phyloP scores from a whole-genome alignment of 352 stramenopile species.

The Peronosclerospora sorghi region DNA sequence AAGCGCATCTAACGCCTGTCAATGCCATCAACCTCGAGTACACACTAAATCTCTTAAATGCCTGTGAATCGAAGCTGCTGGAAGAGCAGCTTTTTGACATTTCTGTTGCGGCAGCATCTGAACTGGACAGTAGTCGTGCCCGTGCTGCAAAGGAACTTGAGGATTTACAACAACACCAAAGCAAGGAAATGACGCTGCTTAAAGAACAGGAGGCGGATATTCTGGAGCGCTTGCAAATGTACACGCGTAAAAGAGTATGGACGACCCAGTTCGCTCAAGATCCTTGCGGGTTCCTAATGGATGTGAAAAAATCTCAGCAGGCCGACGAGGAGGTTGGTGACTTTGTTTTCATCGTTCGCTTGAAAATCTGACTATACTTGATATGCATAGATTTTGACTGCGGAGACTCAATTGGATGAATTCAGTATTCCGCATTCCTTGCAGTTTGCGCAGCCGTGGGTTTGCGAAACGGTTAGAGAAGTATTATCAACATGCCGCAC shows the following conservation, averaged over 20 bases:
- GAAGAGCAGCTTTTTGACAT: constrained; percentile 49
- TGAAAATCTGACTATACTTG: neutral
- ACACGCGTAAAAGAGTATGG: constrained; percentile 50
- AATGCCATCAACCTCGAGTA: constrained; percentile 51
- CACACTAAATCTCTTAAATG: constrained; percentile 31
- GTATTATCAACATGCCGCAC: constrained; percentile 15
- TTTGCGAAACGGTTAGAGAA: constrained; percentile 29
- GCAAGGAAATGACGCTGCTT: constrained; percentile 48
- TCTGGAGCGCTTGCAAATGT: constrained; percentile 34
- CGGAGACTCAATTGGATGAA: constrained; percentile 51
- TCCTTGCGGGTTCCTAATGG: constrained; percentile 50
- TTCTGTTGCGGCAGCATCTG: constrained; percentile 44
- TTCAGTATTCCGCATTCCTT: constrained; percentile 40
- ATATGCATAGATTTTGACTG: constrained; percentile 28
- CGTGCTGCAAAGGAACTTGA: constrained; percentile 38
- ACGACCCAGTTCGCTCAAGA: constrained; percentile 57
- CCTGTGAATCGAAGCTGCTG: constrained; percentile 20
- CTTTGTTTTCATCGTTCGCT: neutral
- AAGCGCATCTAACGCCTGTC: constrained; percentile 46
- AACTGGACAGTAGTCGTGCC: constrained; percentile 28
- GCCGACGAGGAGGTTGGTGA: constrained; percentile 40
- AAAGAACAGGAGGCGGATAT: constrained; percentile 47
- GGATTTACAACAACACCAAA: constrained; percentile 53
- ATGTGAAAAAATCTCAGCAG: constrained; percentile 47
- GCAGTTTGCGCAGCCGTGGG: constrained; percentile 64